A percentile compares a stretch with the other conserved stretches of the same genome.
These are phyloP conservation scores for Draba incana DNA, from an alignment of 345 rosid species.

Conservation along the genomic window DNA sequence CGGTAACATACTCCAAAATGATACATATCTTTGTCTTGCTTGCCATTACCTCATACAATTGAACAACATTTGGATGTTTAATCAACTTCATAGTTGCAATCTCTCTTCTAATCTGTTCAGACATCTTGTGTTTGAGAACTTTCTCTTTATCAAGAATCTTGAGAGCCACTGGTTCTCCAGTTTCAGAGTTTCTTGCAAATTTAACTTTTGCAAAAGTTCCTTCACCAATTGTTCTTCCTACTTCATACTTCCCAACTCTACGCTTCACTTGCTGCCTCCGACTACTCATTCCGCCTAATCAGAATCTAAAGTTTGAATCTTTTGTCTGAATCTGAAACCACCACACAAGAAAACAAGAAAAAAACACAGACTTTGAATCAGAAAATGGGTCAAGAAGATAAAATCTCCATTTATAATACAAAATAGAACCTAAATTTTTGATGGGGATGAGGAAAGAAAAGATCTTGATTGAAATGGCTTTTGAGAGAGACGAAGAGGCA, in stretches of 20 bases:
- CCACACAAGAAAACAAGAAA: no score
- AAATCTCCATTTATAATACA: background rate
- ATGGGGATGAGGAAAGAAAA: conserved; percentile 18
- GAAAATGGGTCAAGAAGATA: background rate
- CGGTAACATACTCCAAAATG: conserved; percentile 70
- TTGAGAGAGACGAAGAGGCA: conserved; percentile 42
- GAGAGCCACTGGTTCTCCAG: conserved; percentile 82
- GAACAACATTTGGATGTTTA: conserved; percentile 95
- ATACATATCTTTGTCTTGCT: conserved; percentile 77
- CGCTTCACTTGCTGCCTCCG: conserved; percentile 60
- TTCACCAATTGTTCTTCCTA: conserved; percentile 97
- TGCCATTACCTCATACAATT: conserved; percentile 79
- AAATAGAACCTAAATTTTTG: conserved; percentile 26
- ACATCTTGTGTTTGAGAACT: conserved; percentile 94
- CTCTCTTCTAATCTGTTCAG: conserved; percentile 97
- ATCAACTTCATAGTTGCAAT: conserved; percentile 90
- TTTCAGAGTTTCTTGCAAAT: conserved; percentile 90
- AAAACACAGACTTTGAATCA: no score
- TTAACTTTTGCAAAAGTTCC: conserved; percentile 98
- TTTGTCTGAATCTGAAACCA: no score
- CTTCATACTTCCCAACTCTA: conserved; percentile 85
- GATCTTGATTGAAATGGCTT: conserved; percentile 23
- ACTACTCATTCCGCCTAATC: conserved; percentile 31
- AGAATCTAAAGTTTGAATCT: no score
- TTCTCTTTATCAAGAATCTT: conserved; percentile 97